Evolutionary conservation across 805 yeast genomes (phyloP), one percentile per base, ranked within the genome.

Genomic region (Nakazawaea ambrosiae): DNA sequence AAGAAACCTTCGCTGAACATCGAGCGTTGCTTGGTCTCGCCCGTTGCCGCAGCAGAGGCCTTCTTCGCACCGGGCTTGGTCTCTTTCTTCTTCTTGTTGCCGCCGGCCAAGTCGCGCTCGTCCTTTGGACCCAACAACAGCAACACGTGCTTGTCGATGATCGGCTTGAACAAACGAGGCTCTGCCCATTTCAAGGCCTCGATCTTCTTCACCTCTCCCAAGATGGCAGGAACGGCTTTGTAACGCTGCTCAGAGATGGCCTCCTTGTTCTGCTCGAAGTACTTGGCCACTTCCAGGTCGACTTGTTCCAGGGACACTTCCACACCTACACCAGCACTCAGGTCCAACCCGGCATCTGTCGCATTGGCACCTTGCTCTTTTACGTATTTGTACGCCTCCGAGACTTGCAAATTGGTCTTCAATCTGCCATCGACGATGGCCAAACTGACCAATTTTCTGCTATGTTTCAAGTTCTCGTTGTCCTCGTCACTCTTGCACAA

Each of bases 1-100:
- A 92, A 67, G 66, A 92, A 92, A 7, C 99, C 99, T 60, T 92
- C 97, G 14, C 78, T 66, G 56, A 89, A 92, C 96, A 92, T 92
- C 34, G 88, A 75, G 63, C 94, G 53, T 17, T 53, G 52, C 11
- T 54, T 52, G 14, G 39, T 45, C 10, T 50, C 46, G 12, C 47
- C 49, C 32, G 58, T 57, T 14, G 54, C 45, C 38, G 51, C 51
- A 12, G 49, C 49, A 41, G 55, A 53, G 12, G 46, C 45, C 8
- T 34, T 46, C 16, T 45, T 43, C n/a, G n/a, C n/a, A n/a, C n/a
- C n/a, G n/a, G n/a, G n/a, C 36, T 44, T 43, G n/a, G 45, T 28
- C 10, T 45, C 45, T 12, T 48, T 44, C 55, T 70, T 70, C 55
- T 78, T 78, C 65, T 81, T 77, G 60, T 83, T 87, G 66, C 82